Evolutionary conservation across 495 filamentous ascomycete species (phyloP).

Genomic region (Aspergillus affinis): DNA sequence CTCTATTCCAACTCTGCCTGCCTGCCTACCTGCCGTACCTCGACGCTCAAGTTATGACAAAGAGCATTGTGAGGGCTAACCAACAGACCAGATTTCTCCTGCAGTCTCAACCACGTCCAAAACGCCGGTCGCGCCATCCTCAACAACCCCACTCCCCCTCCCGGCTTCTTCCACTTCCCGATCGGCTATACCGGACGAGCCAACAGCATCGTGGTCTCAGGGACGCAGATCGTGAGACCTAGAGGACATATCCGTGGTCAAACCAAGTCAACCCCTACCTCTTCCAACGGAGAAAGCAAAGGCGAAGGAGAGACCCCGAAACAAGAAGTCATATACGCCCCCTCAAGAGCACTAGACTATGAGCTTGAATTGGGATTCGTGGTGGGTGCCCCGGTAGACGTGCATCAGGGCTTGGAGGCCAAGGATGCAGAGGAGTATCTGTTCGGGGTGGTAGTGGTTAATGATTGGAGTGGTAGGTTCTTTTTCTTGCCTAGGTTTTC

Average conservation of each 20-base stretch:
- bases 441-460: constrained; percentile 84
- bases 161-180: constrained; percentile 35
- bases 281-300: constrained; percentile 9
- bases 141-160: constrained; percentile 35
- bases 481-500: no score
- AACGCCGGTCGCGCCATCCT: constrained; percentile 33
- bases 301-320: no score
- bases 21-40: no score
- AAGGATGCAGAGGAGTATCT: constrained; percentile 65
- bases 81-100: constrained; percentile 66
- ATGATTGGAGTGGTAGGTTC: constrained; percentile 78
- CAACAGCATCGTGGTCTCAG: constrained; percentile 69
- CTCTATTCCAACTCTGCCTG: background rate
- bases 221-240: constrained; percentile 67
- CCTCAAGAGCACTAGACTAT: constrained; percentile 66
- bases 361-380: constrained; percentile 84
- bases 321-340: constrained; percentile 45
- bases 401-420: constrained; percentile 20
- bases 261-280: background rate
- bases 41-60: no score
- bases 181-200: constrained; percentile 70
- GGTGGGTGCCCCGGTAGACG: constrained; percentile 47
- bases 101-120: constrained; percentile 35
- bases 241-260: constrained; percentile 66
- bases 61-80: no score